Evolutionary conservation across 805 yeast species (phyloP).

Genomic region (Hanseniaspora pseudoguilliermondii): DNA sequence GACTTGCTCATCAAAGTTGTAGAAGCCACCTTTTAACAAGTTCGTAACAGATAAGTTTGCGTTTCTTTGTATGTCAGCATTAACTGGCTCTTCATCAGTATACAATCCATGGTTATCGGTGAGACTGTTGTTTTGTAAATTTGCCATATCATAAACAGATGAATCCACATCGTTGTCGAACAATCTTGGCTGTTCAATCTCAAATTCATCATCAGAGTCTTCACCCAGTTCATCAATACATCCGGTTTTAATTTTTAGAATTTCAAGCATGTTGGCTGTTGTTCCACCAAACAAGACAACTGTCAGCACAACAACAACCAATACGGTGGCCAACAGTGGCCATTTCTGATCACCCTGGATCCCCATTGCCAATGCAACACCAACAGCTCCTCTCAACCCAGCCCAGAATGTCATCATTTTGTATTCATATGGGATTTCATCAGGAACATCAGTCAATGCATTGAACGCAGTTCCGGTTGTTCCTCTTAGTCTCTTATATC

Average conservation of each 20-base stretch:
- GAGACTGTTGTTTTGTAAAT: slow-evolving; percentile 6
- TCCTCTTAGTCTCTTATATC: slow-evolving; percentile 37
- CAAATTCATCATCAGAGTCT: slow-evolving; percentile 85
- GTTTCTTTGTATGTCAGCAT: not conserved
- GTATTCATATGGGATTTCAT: slow-evolving; percentile 86
- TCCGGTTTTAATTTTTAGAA: slow-evolving; percentile 84
- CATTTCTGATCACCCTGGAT: slow-evolving; percentile 86
- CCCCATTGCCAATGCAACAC: slow-evolving; percentile 97
- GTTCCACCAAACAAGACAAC: slow-evolving; percentile 97
- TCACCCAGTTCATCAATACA: slow-evolving; percentile 63
- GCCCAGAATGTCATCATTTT: slow-evolving; percentile 99
- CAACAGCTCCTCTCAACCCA: slow-evolving; percentile 96
- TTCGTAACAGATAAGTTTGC: slow-evolving; percentile 10
- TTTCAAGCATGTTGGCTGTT: slow-evolving; percentile 94
- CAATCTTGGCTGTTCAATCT: slow-evolving; percentile 56
- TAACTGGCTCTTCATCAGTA: slow-evolving; percentile 15
- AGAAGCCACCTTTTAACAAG: slow-evolving; percentile 33
- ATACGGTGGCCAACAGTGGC: slow-evolving; percentile 80
- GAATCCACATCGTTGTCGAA: slow-evolving; percentile 8
- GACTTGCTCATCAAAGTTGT: slow-evolving; percentile 84
- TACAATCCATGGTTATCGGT: slow-evolving; percentile 18
- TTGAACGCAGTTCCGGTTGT: slow-evolving; percentile 3
- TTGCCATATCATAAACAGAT: slow-evolving; percentile 4
- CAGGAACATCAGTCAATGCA: slow-evolving; percentile 34
- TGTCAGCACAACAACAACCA: slow-evolving; percentile 91